phyloP scores from a whole-genome alignment of 305 asterid species.

The Fraxinus latifolia region DNA sequence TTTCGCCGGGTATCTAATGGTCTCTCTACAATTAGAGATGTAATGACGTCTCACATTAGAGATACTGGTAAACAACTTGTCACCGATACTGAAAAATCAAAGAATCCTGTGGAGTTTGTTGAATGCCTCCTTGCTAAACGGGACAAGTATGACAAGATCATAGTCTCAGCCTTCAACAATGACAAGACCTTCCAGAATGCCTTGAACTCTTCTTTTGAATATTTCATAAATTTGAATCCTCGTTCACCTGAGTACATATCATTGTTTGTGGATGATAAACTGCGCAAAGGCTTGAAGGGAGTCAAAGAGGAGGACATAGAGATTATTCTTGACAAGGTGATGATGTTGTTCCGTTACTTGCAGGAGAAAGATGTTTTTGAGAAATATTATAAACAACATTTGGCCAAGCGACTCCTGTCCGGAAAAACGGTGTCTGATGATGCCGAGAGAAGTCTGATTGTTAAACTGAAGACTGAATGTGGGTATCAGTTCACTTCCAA shows the following conservation, averaged over 20 bases:
- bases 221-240: slow-evolving; percentile 47
- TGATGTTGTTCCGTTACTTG: slow-evolving; percentile 53
- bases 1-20: slow-evolving; percentile 42
- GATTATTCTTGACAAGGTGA: slow-evolving; percentile 47
- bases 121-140: slow-evolving; percentile 40
- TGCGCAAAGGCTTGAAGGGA: slow-evolving; percentile 48
- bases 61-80: slow-evolving; percentile 52
- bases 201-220: slow-evolving; percentile 46
- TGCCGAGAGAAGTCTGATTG: slow-evolving; percentile 73
- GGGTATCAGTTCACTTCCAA: slow-evolving; percentile 81
- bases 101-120: slow-evolving; percentile 50
- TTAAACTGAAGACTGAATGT: slow-evolving; percentile 79
- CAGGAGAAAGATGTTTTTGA: slow-evolving; percentile 65
- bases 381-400: slow-evolving; percentile 78
- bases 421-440: slow-evolving; percentile 55
- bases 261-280: slow-evolving; percentile 48
- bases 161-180: slow-evolving; percentile 37
- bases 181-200: slow-evolving; percentile 58
- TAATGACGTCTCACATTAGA: slow-evolving; percentile 46
- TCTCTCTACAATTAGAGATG: slow-evolving; percentile 38
- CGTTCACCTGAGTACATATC: slow-evolving; percentile 55
- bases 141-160: slow-evolving; percentile 47
- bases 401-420: slow-evolving; percentile 50
- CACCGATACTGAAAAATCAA: slow-evolving; percentile 46
- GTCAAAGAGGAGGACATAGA: slow-evolving; percentile 57